phyloP scores from a whole-genome alignment of 2,329 filamentous ascomycete species.

The Thielaviopsis euricoi region DNA sequence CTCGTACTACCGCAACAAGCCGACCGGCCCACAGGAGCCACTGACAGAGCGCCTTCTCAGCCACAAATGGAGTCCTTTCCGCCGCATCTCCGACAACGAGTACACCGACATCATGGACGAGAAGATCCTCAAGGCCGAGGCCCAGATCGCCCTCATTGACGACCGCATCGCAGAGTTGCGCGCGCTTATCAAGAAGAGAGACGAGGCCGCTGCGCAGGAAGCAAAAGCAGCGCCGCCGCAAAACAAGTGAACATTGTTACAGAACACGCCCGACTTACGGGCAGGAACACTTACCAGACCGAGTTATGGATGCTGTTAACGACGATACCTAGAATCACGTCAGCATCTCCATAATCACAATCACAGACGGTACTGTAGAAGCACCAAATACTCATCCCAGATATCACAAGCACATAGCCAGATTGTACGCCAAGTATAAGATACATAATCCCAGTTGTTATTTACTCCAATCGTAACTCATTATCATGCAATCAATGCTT shows the following conservation, averaged over 20 bases:
- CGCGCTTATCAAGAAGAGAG: constrained; percentile 7
- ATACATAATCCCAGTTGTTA: neutral
- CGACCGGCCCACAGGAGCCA: constrained; percentile 12
- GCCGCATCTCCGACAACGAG: constrained; percentile 52
- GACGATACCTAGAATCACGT: neutral
- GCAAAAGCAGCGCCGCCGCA: neutral
- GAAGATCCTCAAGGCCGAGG: constrained; percentile 54
- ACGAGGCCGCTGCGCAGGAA: neutral
- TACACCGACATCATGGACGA: constrained; percentile 56
- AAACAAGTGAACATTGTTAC: neutral
- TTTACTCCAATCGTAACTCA: neutral
- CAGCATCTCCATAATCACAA: neutral
- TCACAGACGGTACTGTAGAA: neutral
- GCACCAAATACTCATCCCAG: neutral
- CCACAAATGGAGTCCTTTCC: constrained; percentile 57
- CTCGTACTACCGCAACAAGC: constrained; percentile 22
- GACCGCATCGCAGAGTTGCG: constrained; percentile 44
- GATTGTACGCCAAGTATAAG: neutral
- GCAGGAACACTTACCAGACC: neutral
- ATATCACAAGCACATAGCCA: neutral
- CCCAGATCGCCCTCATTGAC: constrained; percentile 62
- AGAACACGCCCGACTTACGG: neutral
- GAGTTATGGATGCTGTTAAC: neutral
- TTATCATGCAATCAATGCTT: neutral
- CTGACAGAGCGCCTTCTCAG: constrained; percentile 24